phyloP scores from a whole-genome alignment of 495 filamentous ascomycete species.

The Talaromyces stipitatus region DNA sequence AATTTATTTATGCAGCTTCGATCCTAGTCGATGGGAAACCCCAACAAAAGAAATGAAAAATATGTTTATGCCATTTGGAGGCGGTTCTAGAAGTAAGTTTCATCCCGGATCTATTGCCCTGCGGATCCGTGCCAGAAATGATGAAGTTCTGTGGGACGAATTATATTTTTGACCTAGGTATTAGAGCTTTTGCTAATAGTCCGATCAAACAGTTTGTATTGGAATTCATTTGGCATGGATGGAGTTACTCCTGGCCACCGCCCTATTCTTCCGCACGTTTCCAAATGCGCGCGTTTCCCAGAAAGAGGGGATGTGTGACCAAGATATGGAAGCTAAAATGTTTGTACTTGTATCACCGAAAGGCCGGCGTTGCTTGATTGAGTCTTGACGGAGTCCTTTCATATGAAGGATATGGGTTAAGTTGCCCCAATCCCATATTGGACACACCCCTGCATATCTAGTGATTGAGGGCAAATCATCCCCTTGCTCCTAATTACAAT shows the following conservation, averaged over 20 bases:
- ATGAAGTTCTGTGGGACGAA: too few relatives aligned
- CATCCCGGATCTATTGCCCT: too few relatives aligned
- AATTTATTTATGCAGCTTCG: constrained; percentile 29
- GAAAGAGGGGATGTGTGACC: constrained; percentile 32
- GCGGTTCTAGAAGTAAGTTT: constrained; percentile 35
- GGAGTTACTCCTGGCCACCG: constrained; percentile 26
- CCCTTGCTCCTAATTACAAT: neutral
- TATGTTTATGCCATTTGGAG: constrained; percentile 45
- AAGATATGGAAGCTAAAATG: constrained; percentile 32
- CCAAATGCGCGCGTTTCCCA: constrained; percentile 17
- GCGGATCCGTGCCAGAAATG: too few relatives aligned
- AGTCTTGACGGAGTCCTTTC: constrained; percentile 17
- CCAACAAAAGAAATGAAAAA: constrained; percentile 46
- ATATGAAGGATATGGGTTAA: too few relatives aligned
- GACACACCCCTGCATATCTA: too few relatives aligned
- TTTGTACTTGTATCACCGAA: constrained; percentile 36
- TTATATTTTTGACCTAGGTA: too few relatives aligned
- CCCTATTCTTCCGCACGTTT: constrained; percentile 26
- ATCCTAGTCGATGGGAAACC: constrained; percentile 33
- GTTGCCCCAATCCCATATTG: too few relatives aligned
- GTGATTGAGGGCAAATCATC: too few relatives aligned
- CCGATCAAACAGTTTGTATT: constrained; percentile 27
- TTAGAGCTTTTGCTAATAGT: too few relatives aligned
- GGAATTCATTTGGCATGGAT: constrained; percentile 29
- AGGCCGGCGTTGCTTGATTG: constrained; percentile 37